phyloP scores from a whole-genome alignment of 768 basidiomycete genomes.

The Piloderma croceum region DNA sequence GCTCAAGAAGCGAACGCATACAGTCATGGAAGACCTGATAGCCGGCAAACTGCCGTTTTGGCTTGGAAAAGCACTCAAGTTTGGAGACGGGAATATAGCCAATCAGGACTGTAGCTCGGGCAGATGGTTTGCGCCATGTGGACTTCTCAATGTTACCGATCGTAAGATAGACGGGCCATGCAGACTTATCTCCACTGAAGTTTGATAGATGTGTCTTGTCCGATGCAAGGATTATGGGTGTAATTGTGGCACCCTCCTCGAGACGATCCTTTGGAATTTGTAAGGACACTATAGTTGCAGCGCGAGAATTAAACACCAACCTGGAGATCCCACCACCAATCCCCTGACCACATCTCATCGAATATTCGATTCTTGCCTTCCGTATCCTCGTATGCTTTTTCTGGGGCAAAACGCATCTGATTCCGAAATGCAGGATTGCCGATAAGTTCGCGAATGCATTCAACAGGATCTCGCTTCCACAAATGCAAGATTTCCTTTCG shows the following conservation, averaged over 20 bases:
- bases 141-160: constrained; percentile 20
- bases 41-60: constrained; percentile 1
- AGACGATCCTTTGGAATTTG: constrained; percentile 1
- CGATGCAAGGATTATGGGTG: too few relatives aligned
- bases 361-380: neutral
- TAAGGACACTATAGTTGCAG: too few relatives aligned
- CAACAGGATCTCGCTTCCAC: constrained; percentile 26
- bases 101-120: constrained; percentile 12
- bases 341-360: constrained; percentile 1
- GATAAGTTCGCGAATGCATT: constrained; percentile 26
- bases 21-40: too few relatives aligned
- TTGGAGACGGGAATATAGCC: constrained; percentile 22
- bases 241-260: constrained; percentile 10
- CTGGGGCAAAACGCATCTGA: too few relatives aligned
- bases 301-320: neutral
- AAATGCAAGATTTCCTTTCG: constrained; percentile 16
- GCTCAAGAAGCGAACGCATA: constrained; percentile 9
- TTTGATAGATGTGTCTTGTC: too few relatives aligned
- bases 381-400: neutral
- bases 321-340: constrained; percentile 4
- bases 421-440: too few relatives aligned
- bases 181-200: too few relatives aligned
- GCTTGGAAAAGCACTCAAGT: constrained; percentile 19
- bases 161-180: constrained; percentile 22
- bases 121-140: constrained; percentile 5